phyloP scores from a whole-genome alignment of 192 early-diverging fungal species.

The Geranomyces michiganensis region DNA sequence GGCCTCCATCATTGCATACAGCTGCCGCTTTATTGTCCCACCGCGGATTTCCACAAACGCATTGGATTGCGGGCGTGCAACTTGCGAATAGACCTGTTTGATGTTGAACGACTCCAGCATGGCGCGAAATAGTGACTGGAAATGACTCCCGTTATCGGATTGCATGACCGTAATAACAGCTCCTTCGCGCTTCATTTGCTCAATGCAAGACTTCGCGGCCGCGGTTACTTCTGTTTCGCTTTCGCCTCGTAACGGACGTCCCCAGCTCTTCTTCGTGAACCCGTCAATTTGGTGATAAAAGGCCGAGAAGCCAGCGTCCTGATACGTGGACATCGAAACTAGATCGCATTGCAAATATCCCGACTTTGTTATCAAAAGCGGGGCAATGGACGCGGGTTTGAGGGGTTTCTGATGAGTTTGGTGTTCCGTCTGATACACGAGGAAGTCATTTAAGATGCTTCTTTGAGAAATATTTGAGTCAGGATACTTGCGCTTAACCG shows the following conservation, averaged over 20 bases:
- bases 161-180: background rate
- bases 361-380: slow-evolving; percentile 5
- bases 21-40: slow-evolving; percentile 1
- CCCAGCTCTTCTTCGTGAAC: slow-evolving; percentile 15
- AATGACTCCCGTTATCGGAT: background rate
- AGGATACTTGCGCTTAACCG: slow-evolving; percentile 2
- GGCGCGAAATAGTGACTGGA: slow-evolving; percentile 3
- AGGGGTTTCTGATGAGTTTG: slow-evolving; percentile 22
- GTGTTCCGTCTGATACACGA: slow-evolving; percentile 7
- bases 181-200: slow-evolving; percentile 7
- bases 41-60: slow-evolving; percentile 9
- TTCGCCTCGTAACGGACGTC: slow-evolving; percentile 3
- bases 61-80: background rate
- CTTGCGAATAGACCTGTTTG: background rate
- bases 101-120: slow-evolving; percentile 1
- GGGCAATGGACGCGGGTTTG: slow-evolving; percentile 9
- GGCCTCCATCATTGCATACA: slow-evolving; percentile 10
- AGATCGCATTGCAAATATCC: slow-evolving; percentile 13
- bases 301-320: background rate
- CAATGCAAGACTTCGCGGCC: slow-evolving; percentile 1
- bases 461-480: slow-evolving; percentile 21
- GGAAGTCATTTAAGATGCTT: slow-evolving; percentile 24
- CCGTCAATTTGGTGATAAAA: slow-evolving; percentile 17
- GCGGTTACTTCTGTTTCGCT: slow-evolving; percentile 1
- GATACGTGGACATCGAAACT: background rate